A percentile compares a stretch with the other conserved stretches of the same genome.
Conservation (phyloP, 805 yeast genomes). For the Wickerhamomyces subpelliculosus region DNA sequence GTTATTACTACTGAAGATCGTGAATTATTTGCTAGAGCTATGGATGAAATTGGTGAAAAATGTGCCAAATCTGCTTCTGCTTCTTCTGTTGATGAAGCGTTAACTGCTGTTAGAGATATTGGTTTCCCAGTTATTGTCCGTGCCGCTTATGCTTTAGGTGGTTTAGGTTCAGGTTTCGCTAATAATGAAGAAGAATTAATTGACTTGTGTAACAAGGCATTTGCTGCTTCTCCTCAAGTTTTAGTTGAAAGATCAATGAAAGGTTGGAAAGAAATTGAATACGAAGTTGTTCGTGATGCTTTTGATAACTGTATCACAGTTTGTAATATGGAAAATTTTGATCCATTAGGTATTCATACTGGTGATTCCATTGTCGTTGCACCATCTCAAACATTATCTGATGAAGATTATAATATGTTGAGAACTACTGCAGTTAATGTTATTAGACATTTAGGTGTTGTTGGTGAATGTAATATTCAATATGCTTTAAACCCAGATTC, state of each 20-base stretch:
- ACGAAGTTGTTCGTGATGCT: constrained; percentile 97
- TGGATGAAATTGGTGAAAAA: constrained; percentile 92
- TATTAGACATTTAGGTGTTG: constrained; percentile 95
- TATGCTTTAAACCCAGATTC: constrained; percentile 92
- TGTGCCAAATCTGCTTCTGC: constrained; percentile 94
- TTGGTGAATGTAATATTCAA: constrained; percentile 98
- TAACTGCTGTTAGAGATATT: constrained; percentile 75
- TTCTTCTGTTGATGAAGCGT: constrained; percentile 70
- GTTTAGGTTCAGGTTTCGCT: constrained; percentile 97
- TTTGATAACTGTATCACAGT: constrained; percentile 97
- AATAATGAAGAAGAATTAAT: constrained; percentile 77
- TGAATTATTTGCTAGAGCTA: constrained; percentile 88
- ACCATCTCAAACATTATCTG: constrained; percentile 95
- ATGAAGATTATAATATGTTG: constrained; percentile 95
- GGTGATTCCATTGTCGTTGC: constrained; percentile 99
- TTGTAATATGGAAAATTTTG: constrained; percentile 98
- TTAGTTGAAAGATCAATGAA: constrained; percentile 94
- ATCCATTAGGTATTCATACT: constrained; percentile 96
- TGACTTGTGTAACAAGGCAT: constrained; percentile 82
- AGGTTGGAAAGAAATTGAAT: constrained; percentile 99
- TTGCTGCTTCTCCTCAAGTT: constrained; percentile 94
- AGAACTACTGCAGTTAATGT: constrained; percentile 97
- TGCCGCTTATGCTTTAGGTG: constrained; percentile 97
- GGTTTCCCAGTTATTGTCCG: constrained; percentile 95
- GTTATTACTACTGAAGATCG: constrained; percentile 97